Evolutionary conservation across 768 basidiomycete genomes (phyloP).

Genomic region (Russula olivacea): DNA sequence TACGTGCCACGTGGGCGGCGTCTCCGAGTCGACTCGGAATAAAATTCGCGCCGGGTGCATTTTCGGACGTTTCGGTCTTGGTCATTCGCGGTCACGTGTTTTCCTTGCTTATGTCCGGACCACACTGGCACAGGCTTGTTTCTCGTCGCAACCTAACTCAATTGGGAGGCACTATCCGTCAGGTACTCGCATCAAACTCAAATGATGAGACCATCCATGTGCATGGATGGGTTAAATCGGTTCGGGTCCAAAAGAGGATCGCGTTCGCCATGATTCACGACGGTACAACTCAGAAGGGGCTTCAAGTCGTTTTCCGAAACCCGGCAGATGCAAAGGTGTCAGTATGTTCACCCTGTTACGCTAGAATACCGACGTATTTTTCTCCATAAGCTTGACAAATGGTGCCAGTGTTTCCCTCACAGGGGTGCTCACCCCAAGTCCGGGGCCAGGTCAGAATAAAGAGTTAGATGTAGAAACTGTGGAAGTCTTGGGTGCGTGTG

Average conservation of each 20-base stretch:
- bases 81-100: constrained; percentile 6
- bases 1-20: too few species aligned
- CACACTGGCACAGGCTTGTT: background rate
- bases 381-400: constrained; percentile 40
- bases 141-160: constrained; percentile 6
- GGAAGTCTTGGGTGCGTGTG: constrained; percentile 49
- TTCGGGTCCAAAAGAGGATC: constrained; percentile 83
- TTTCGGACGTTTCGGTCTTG: background rate
- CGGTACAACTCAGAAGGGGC: constrained; percentile 60
- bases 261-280: constrained; percentile 80
- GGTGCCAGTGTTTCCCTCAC: constrained; percentile 49
- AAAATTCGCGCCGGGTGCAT: background rate
- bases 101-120: background rate
- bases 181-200: constrained; percentile 18
- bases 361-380: background rate
- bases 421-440: constrained; percentile 44
- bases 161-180: constrained; percentile 24
- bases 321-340: constrained; percentile 33
- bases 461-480: constrained; percentile 49
- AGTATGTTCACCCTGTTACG: constrained; percentile 20
- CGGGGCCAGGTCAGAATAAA: constrained; percentile 44
- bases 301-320: constrained; percentile 73
- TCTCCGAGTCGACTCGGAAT: background rate
- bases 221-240: constrained; percentile 81
- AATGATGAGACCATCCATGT: constrained; percentile 34